Evolutionary conservation across 805 yeast genomes (phyloP).

Genomic region (Candida palmyrensis): DNA sequence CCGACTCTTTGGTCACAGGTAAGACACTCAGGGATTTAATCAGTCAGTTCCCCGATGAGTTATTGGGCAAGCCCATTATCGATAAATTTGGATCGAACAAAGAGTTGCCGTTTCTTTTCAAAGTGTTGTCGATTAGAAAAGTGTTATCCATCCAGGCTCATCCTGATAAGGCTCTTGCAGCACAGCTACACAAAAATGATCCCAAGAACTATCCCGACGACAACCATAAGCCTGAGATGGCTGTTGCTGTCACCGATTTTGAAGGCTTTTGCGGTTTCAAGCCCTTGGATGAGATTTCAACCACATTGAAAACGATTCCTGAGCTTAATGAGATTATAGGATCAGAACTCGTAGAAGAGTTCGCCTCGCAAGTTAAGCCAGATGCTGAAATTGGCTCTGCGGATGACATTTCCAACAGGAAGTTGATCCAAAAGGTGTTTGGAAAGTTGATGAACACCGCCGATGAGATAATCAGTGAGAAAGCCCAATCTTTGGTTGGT

Average conservation of each 20-base stretch:
- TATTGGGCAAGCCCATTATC: constrained; percentile 56
- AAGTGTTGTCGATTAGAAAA: constrained; percentile 88
- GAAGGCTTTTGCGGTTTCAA: constrained; percentile 98
- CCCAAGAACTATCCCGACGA: constrained; percentile 96
- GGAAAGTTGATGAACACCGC: constrained; percentile 78
- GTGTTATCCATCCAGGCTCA: constrained; percentile 96
- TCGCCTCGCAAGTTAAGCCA: constrained; percentile 43
- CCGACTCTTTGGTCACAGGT: constrained; percentile 29
- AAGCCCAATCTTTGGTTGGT: constrained; percentile 61
- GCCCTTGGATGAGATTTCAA: constrained; percentile 74
- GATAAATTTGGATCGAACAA: constrained; percentile 60
- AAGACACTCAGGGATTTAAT: constrained; percentile 65
- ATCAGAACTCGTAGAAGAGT: constrained; percentile 48
- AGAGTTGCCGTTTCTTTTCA: constrained; percentile 88
- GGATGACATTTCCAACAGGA: constrained; percentile 56
- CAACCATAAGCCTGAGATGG: constrained; percentile 99
- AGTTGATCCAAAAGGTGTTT: constrained; percentile 69
- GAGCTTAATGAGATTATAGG: constrained; percentile 75
- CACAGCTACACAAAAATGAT: constrained; percentile 68
- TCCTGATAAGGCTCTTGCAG: constrained; percentile 86
- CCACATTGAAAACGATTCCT: constrained; percentile 64
- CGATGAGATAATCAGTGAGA: constrained; percentile 49
- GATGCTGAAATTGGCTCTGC: constrained; percentile 42
- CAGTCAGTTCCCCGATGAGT: constrained; percentile 48
- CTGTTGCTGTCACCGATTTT: constrained; percentile 90